Conservation (phyloP, 768 basidiomycete species). For the Albatrellus ellisii region DNA sequence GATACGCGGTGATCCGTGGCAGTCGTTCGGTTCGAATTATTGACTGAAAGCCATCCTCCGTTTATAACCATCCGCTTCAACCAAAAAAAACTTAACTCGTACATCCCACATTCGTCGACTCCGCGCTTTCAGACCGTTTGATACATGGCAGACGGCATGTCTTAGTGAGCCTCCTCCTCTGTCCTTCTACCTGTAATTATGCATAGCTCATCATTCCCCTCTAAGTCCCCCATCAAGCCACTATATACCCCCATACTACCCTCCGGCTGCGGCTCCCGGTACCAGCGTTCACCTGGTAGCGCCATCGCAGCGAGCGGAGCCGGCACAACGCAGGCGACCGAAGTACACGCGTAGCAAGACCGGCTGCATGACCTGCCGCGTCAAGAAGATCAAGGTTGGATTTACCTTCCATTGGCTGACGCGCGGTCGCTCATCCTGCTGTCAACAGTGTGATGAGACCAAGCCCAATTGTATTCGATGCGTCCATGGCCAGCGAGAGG, state of each 20-base stretch:
- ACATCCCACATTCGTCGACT: constrained; percentile 16
- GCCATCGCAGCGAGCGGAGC: constrained; percentile 35
- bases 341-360: constrained; percentile 94
- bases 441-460: constrained; percentile 71
- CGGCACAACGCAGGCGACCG: constrained; percentile 63
- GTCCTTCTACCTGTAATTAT: too few relatives aligned
- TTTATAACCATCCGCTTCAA: constrained; percentile 14
- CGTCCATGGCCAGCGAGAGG: constrained; percentile 74
- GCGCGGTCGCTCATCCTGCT: not conserved
- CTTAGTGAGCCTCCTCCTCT: constrained; percentile 19
- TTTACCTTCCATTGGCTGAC: not conserved
- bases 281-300: constrained; percentile 34
- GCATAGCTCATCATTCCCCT: constrained; percentile 6
- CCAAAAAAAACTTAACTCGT: constrained; percentile 19
- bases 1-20: constrained; percentile 24
- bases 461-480: constrained; percentile 84
- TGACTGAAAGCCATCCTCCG: constrained; percentile 12
- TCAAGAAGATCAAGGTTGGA: constrained; percentile 87
- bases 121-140: constrained; percentile 14
- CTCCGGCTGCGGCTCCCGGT: constrained; percentile 16
- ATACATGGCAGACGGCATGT: constrained; percentile 22
- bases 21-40: constrained; percentile 16
- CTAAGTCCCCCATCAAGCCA: constrained; percentile 17
- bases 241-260: constrained; percentile 19
- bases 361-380: constrained; percentile 86